These are phyloP conservation scores for Chlorella vulgaris DNA, from an alignment of 139 green algal genomes.

Conservation along the genomic window DNA sequence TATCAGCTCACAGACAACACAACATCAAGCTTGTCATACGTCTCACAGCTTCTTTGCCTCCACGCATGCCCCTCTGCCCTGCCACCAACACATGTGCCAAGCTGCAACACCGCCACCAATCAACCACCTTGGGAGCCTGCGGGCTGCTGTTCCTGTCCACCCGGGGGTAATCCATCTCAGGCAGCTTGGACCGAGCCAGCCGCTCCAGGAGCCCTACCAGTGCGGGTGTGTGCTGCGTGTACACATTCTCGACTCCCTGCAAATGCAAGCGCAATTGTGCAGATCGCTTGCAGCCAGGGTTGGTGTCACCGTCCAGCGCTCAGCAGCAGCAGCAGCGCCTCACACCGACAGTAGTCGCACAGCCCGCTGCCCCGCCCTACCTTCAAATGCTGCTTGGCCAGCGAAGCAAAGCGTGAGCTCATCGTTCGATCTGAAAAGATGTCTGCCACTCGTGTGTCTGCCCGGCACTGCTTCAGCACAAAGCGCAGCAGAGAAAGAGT, in stretches of 20 bases:
- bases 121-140: neutral
- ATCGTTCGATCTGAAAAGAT: constrained; percentile 84
- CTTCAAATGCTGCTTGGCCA: constrained; percentile 81
- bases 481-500: constrained; percentile 40
- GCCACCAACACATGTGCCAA: neutral
- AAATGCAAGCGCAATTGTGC: neutral
- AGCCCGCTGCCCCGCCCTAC: too few relatives aligned
- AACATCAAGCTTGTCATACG: too few relatives aligned
- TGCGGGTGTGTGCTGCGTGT: constrained; percentile 93
- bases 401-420: constrained; percentile 46
- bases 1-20: too few relatives aligned
- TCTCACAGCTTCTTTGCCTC: too few relatives aligned
- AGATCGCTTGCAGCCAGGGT: too few relatives aligned
- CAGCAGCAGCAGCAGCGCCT: too few relatives aligned
- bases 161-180: constrained; percentile 78
- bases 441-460: constrained; percentile 71
- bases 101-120: neutral
- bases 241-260: constrained; percentile 91
- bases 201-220: constrained; percentile 80
- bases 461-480: constrained; percentile 58
- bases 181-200: constrained; percentile 72
- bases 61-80: neutral
- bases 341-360: too few relatives aligned
- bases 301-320: too few relatives aligned
- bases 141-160: constrained; percentile 27